Evolutionary conservation across 176 grass and related monocot genomes (phyloP).

Genomic region (Thalia dealbata): DNA sequence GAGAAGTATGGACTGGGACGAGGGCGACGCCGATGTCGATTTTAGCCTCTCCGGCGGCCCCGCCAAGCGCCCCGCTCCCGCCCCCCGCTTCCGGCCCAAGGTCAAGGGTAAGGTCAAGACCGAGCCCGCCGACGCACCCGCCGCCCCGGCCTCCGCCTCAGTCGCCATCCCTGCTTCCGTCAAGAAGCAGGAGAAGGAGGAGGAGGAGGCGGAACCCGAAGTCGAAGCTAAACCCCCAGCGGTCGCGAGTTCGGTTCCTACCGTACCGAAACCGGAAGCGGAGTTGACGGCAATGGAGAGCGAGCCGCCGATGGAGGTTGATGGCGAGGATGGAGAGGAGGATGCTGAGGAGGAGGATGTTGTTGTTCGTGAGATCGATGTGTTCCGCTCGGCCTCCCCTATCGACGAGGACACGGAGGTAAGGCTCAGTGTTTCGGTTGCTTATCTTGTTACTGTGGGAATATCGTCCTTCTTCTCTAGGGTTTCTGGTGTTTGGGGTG

Average conservation of each 20-base stretch:
- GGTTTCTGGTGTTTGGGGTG: too few species aligned
- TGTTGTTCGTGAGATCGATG: slow-evolving; percentile 73
- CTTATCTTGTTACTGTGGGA: not conserved
- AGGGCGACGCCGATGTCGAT: not conserved
- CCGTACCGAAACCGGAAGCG: slow-evolving; percentile 18
- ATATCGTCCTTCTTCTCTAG: too few species aligned
- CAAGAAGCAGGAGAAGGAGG: slow-evolving; percentile 2
- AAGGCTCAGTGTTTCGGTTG: not conserved
- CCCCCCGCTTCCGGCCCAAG: slow-evolving; percentile 48
- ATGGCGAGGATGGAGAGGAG: not conserved
- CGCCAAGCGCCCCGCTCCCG: not conserved
- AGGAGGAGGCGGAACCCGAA: not conserved
- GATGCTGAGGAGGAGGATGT: slow-evolving; percentile 27
- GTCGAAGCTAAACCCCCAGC: not conserved
- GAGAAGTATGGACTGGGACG: too few species aligned
- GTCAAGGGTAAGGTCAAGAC: slow-evolving; percentile 30
- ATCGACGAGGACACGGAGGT: slow-evolving; percentile 57
- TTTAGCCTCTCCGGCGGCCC: not conserved
- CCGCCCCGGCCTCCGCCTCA: not conserved
- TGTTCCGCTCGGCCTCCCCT: slow-evolving; percentile 50
- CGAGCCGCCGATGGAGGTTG: not conserved
- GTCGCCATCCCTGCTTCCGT: slow-evolving; percentile 5
- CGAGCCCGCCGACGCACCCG: not conserved
- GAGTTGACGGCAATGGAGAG: not conserved
- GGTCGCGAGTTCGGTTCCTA: not conserved